phyloP scores from a whole-genome alignment of 2,329 filamentous ascomycete species.

The Diplodia sapinea region DNA sequence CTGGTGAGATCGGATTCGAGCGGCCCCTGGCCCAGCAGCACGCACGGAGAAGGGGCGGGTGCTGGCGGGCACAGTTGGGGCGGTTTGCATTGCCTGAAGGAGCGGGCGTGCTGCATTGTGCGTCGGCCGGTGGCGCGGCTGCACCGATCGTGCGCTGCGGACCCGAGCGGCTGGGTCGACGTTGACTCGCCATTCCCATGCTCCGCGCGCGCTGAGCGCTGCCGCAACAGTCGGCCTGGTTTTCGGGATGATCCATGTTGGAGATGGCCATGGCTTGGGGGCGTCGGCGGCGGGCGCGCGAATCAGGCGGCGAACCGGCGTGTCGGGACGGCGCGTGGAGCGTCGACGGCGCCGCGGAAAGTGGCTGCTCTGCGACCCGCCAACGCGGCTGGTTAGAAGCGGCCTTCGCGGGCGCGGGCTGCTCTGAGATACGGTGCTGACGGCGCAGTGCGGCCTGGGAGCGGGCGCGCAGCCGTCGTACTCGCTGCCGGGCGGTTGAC shows the following conservation, averaged over 20 bases:
- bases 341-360: background rate
- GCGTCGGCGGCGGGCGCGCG: constrained; percentile 1
- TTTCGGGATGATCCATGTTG: background rate
- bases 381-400: constrained; percentile 12
- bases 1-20: constrained; percentile 15
- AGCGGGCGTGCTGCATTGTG: constrained; percentile 14
- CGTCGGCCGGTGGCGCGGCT: background rate
- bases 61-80: background rate
- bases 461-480: constrained; percentile 6
- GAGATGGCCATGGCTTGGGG: background rate
- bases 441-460: constrained; percentile 2
- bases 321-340: constrained; percentile 17
- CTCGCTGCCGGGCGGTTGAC: constrained; percentile 15
- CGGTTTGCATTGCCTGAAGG: constrained; percentile 22
- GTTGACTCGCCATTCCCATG: constrained; percentile 9
- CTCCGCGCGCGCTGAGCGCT: constrained; percentile 3
- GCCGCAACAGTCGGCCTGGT: constrained; percentile 1
- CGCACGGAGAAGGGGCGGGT: background rate
- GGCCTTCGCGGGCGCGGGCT: background rate
- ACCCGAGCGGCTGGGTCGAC: constrained; percentile 9
- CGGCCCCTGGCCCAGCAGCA: background rate
- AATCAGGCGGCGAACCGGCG: constrained; percentile 11
- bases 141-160: constrained; percentile 19
- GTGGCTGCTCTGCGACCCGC: constrained; percentile 9
- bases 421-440: constrained; percentile 17